Percentiles rank a stretch among this genome's conserved stretches.
These are phyloP conservation scores for Dactylellina cionopaga DNA, from an alignment of 2,329 filamentous ascomycete genomes.

Conservation along the genomic window DNA sequence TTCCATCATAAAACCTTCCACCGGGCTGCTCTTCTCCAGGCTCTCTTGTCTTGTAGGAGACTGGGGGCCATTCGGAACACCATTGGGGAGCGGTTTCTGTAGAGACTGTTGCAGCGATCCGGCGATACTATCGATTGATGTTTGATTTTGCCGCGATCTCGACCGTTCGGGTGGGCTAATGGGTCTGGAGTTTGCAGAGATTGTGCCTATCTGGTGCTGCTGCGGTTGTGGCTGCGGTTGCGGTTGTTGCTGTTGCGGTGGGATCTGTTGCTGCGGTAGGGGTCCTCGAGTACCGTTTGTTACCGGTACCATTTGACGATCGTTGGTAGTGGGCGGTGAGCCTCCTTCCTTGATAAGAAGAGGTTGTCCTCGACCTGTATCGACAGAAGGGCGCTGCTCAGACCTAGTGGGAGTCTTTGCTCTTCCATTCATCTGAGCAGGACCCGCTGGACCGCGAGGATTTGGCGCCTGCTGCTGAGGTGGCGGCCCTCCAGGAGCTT, in stretches of 20 bases:
- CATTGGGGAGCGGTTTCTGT: slow-evolving; percentile 34
- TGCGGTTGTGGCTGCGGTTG: neutral
- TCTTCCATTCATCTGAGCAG: slow-evolving; percentile 58
- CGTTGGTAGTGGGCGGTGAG: slow-evolving; percentile 52
- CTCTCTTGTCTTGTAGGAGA: slow-evolving; percentile 33
- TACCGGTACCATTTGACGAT: slow-evolving; percentile 17
- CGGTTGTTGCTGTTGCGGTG: neutral
- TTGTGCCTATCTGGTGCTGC: slow-evolving; percentile 25
- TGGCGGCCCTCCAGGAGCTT: slow-evolving; percentile 71
- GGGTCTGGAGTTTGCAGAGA: slow-evolving; percentile 14
- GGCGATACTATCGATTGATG: slow-evolving; percentile 40
- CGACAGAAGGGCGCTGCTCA: slow-evolving; percentile 62
- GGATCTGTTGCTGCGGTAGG: neutral
- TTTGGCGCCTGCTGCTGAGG: slow-evolving; percentile 72
- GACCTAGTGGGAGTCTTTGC: slow-evolving; percentile 65
- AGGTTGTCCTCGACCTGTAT: slow-evolving; percentile 57
- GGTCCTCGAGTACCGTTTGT: slow-evolving; percentile 41
- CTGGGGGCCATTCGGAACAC: slow-evolving; percentile 36
- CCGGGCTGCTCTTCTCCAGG: slow-evolving; percentile 21
- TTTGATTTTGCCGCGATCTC: slow-evolving; percentile 54
- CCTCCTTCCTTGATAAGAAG: slow-evolving; percentile 23
- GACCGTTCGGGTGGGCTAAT: slow-evolving; percentile 53
- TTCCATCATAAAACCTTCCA: slow-evolving; percentile 14
- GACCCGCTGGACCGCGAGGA: slow-evolving; percentile 60
- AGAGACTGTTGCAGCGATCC: slow-evolving; percentile 29